Evolutionary conservation across 257 asterid genomes (phyloP).

Genomic region (Przewalskia tangutica): DNA sequence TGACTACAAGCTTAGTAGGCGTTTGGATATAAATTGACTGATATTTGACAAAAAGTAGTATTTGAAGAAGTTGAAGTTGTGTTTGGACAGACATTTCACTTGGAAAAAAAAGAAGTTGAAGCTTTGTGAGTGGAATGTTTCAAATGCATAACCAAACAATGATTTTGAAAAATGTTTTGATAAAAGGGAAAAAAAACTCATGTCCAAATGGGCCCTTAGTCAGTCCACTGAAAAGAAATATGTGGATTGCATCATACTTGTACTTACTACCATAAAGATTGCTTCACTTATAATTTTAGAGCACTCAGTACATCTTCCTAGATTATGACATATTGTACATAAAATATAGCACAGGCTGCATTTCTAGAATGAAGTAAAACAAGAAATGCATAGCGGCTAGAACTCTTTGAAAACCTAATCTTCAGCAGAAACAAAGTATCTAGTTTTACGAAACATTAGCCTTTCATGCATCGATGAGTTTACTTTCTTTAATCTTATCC

Average conservation of each 20-base stretch:
- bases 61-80: no score
- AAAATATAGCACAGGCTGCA: not conserved
- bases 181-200: no score
- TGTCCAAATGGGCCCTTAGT: not conserved
- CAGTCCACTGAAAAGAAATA: not conserved
- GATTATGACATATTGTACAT: not conserved
- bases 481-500: no score
- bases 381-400: not conserved
- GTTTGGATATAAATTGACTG: no score
- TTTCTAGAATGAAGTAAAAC: not conserved
- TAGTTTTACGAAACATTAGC: no score
- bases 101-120: no score
- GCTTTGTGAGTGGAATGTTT: no score
- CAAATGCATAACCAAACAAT: no score
- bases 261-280: not conserved
- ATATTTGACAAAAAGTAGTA: no score
- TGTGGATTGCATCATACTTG: not conserved
- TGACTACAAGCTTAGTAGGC: not conserved
- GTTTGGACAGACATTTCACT: no score
- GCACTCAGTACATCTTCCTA: not conserved
- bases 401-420: not conserved
- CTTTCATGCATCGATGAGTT: not conserved
- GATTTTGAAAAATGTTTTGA: no score
- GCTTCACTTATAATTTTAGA: not conserved
- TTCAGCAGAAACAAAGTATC: not conserved